A percentile compares a stretch with the other conserved stretches of the same genome.
Conservation (phyloP, 345 rosid species). For the Eucalyptus viminalis region DNA sequence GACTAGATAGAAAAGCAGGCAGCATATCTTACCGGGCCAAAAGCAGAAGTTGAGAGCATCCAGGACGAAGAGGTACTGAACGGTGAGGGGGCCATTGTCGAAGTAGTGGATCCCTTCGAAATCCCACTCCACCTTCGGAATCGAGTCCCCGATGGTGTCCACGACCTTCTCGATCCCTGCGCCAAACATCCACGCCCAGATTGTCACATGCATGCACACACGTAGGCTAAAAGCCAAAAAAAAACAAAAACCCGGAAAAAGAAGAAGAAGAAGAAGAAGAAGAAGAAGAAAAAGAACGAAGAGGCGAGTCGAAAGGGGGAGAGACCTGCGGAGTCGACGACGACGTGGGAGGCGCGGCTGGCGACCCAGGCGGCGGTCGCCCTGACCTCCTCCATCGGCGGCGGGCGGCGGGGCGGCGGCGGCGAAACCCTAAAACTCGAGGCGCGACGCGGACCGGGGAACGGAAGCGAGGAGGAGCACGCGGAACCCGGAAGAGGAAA, state of each 20-base stretch:
- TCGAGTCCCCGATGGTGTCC: conserved; percentile 26
- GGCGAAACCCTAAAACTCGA: neutral
- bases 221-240: neutral
- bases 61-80: conserved; percentile 70
- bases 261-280: too few relatives aligned
- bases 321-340: conserved; percentile 34
- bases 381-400: conserved; percentile 51
- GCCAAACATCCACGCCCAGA: neutral
- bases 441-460: neutral
- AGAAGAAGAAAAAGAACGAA: too few relatives aligned
- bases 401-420: neutral
- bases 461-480: neutral
- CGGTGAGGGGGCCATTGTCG: conserved; percentile 57
- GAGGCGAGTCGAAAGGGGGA: neutral
- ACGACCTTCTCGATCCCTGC: conserved; percentile 57
- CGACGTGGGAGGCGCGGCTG: conserved; percentile 40
- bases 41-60: conserved; percentile 79
- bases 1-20: neutral
- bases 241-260: too few relatives aligned
- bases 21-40: conserved; percentile 49
- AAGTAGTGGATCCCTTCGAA: conserved; percentile 82
- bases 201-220: neutral
- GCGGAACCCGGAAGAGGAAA: neutral
- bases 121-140: conserved; percentile 73
- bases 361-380: conserved; percentile 59